phyloP scores from a whole-genome alignment of 164 flowering plant species.

The Stephania japonica region DNA sequence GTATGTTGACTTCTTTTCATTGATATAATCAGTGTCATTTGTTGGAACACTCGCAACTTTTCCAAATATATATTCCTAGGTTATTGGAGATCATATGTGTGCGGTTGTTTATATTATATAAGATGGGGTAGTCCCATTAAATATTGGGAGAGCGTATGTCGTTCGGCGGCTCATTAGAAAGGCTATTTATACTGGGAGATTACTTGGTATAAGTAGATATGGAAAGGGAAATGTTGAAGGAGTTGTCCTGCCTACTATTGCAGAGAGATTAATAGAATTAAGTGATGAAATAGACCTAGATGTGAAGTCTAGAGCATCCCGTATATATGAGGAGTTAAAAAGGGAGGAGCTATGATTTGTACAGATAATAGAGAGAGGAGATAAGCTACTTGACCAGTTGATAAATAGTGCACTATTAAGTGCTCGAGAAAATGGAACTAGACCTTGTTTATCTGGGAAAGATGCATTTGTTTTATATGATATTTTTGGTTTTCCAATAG shows the following conservation, averaged over 20 bases:
- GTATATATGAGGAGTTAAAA: conserved; percentile 76
- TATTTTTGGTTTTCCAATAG: conserved; percentile 89
- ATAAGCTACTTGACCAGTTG: conserved; percentile 79
- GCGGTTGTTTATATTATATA: conserved; percentile 85
- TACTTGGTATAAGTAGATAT: conserved; percentile 75
- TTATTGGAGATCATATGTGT: conserved; percentile 89
- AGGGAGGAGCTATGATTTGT: conserved; percentile 87
- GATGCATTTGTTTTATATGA: conserved; percentile 88
- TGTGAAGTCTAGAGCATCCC: conserved; percentile 44
- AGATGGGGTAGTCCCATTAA: conserved; percentile 93
- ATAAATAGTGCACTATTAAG: conserved; percentile 46
- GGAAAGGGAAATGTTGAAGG: conserved; percentile 56
- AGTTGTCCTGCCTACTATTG: conserved; percentile 79
- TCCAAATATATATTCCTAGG: conserved; percentile 29
- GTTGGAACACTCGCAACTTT: not conserved
- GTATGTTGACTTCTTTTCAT: not conserved
- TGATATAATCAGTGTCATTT: not conserved
- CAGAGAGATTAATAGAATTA: too few species aligned
- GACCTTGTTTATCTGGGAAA: conserved; percentile 71
- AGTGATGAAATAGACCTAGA: conserved; percentile 65
- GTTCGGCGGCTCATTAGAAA: conserved; percentile 89
- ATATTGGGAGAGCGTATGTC: conserved; percentile 93
- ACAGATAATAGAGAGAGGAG: conserved; percentile 88
- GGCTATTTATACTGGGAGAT: conserved; percentile 78
- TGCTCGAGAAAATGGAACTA: conserved; percentile 30